A percentile compares a stretch with the other conserved stretches of the same genome.
phyloP scores from a whole-genome alignment of 768 basidiomycete genomes.

The Xerocomus spinulosus region DNA sequence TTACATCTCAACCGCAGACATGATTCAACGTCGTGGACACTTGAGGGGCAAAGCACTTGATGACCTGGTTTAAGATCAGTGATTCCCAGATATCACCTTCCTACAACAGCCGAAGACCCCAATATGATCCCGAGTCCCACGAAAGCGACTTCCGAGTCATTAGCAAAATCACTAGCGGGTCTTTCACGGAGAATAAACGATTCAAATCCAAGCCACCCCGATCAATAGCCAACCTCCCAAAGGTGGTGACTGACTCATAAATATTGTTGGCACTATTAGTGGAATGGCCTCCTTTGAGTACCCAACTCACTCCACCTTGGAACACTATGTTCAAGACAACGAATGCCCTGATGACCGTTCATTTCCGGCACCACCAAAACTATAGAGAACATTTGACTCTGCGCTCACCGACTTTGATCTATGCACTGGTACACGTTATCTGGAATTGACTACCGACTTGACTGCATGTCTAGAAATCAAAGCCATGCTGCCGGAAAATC shows the following conservation, averaged over 20 bases:
- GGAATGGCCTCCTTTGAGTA: no score
- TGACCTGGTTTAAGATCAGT: background rate
- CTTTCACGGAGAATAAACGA: no score
- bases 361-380: background rate
- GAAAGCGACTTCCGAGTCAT: no score
- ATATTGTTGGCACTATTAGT: no score
- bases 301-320: no score
- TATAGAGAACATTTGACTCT: background rate
- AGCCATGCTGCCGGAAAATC: slow-evolving; percentile 75
- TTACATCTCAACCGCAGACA: slow-evolving; percentile 63
- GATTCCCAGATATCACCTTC: background rate
- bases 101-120: no score
- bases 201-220: background rate
- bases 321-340: no score
- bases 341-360: background rate
- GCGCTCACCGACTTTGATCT: background rate
- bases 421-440: background rate
- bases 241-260: background rate
- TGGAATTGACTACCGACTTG: background rate
- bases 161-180: no score
- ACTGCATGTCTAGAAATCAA: slow-evolving; percentile 66
- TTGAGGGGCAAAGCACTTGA: background rate
- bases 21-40: slow-evolving; percentile 22
- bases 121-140: no score
- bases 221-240: no score